A percentile compares a stretch with the other conserved stretches of the same genome.
These are phyloP conservation scores for Magnolia officinalis DNA, from an alignment of 164 flowering plant species.

Conservation along the genomic window DNA sequence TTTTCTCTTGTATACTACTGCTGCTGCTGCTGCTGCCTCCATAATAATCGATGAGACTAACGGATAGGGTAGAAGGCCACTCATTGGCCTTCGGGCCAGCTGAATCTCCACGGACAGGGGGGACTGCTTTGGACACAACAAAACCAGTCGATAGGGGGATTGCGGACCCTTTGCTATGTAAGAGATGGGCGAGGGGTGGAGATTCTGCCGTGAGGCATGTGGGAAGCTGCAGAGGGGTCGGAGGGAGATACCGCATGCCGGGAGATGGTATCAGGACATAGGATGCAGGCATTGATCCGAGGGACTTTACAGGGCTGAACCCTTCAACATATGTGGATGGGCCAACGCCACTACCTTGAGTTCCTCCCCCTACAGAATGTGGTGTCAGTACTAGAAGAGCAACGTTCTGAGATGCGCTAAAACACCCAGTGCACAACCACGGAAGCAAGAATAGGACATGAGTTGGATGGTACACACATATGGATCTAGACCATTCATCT, in stretches of 20 bases:
- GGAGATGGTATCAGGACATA: conserved; percentile 82
- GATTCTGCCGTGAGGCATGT: conserved; percentile 92
- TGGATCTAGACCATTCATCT: too few species aligned
- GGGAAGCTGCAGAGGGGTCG: conserved; percentile 84
- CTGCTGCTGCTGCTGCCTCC: conserved; percentile 41
- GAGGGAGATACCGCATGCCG: conserved; percentile 82
- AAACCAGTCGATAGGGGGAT: conserved; percentile 90
- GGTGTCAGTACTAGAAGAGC: not conserved
- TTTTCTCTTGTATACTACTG: conserved; percentile 47
- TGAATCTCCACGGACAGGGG: conserved; percentile 60
- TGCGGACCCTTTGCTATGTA: conserved; percentile 94
- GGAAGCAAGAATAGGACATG: too few species aligned
- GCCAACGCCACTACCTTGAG: conserved; percentile 36
- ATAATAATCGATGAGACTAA: conserved; percentile 79
- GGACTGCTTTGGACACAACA: conserved; percentile 86
- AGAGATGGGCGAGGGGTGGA: conserved; percentile 96
- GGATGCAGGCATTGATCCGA: conserved; percentile 71
- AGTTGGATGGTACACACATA: too few species aligned
- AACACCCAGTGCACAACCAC: too few species aligned
- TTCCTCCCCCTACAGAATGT: conserved; percentile 43
- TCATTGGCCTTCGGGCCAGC: conserved; percentile 55
- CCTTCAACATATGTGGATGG: conserved; percentile 65
- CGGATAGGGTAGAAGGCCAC: conserved; percentile 86
- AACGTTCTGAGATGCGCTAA: too few species aligned
- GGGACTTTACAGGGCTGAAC: conserved; percentile 78